These are phyloP conservation scores for Akanthomyces uredinophilus DNA, from an alignment of 2,329 filamentous ascomycete species.

Conservation along the genomic window DNA sequence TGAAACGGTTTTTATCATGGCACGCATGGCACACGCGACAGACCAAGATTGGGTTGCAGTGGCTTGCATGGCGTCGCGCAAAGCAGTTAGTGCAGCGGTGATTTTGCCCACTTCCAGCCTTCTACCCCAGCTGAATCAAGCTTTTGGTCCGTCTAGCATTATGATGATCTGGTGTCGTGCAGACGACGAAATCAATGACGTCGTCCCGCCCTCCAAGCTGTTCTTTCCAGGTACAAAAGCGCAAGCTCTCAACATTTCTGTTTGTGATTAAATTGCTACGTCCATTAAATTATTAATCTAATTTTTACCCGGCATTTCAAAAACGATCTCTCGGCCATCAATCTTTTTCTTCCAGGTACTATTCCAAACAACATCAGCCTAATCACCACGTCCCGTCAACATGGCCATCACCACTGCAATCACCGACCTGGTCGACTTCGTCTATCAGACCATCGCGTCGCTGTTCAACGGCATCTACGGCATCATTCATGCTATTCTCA, in stretches of 20 bases:
- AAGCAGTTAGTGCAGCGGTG: neutral
- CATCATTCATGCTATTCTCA: conserved; percentile 1
- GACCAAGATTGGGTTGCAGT: neutral
- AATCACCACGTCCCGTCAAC: neutral
- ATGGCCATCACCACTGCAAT: conserved; percentile 8
- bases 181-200: neutral
- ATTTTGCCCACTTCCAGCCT: neutral
- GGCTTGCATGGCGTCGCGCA: neutral
- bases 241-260: neutral
- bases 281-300: accelerated
- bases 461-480: conserved; percentile 1
- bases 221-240: neutral
- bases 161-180: neutral
- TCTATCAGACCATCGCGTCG: neutral
- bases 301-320: neutral
- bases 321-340: neutral
- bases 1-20: neutral
- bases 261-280: neutral
- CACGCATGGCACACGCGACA: neutral
- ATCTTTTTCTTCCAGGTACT: too few species aligned
- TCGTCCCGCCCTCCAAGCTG: neutral
- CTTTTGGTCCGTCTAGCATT: neutral
- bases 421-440: conserved; percentile 1
- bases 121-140: neutral
- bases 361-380: neutral